A percentile compares a stretch with the other conserved stretches of the same genome.
These are phyloP conservation scores for Yarrowia porcina DNA, from an alignment of 805 yeast species.

Conservation along the genomic window DNA sequence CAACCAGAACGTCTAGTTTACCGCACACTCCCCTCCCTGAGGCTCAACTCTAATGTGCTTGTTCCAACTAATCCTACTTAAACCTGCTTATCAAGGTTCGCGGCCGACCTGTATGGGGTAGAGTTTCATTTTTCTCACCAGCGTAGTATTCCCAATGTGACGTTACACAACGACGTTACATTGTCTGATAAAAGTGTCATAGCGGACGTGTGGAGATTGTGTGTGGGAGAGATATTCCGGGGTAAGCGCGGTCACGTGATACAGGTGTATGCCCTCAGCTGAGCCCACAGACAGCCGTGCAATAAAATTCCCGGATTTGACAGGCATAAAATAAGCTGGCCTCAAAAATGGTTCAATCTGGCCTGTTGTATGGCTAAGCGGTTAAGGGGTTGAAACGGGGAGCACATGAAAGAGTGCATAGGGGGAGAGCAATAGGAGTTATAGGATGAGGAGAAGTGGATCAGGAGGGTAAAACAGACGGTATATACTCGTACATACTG, in stretches of 20 bases:
- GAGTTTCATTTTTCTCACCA: neutral
- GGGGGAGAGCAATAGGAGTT: too few species aligned
- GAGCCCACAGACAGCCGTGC: too few species aligned
- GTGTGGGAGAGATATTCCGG: neutral
- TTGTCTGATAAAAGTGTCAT: neutral
- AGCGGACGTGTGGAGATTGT: neutral
- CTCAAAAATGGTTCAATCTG: neutral
- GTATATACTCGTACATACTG: too few species aligned
- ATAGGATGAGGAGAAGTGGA: too few species aligned
- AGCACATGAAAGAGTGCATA: too few species aligned
- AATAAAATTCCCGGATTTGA: too few species aligned
- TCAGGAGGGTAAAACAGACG: too few species aligned
- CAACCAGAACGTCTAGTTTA: too few species aligned
- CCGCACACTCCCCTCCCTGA: neutral
- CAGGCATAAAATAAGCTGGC: neutral
- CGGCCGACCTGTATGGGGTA: slow-evolving; percentile 7
- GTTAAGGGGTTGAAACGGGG: neutral
- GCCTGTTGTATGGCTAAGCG: neutral
- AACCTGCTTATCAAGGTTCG: neutral
- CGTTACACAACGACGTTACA: neutral
- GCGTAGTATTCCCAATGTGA: slow-evolving; percentile 16
- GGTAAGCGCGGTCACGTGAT: neutral
- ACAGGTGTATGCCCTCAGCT: neutral
- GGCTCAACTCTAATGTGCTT: neutral
- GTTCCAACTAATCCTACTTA: neutral